Conservation (phyloP, 352 stramenopile species). For the Aphanomyces euteiches region DNA sequence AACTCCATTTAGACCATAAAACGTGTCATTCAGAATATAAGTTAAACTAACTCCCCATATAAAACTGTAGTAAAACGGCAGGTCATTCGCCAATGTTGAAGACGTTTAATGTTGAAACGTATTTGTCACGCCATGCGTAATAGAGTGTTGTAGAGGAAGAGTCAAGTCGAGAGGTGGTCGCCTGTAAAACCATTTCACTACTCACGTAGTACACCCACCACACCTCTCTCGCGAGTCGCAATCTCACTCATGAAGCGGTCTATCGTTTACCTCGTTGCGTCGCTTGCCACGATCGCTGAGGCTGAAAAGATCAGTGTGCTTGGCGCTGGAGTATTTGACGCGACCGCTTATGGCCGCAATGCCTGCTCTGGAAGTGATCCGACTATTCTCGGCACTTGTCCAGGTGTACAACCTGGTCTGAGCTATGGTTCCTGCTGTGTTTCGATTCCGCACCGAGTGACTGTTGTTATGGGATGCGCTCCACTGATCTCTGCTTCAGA, state of each 20-base stretch:
- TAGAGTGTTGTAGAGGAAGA: constrained; percentile 1
- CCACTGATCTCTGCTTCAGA: constrained; percentile 5
- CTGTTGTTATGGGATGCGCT: constrained; percentile 26
- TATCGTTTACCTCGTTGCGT: not conserved
- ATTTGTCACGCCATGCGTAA: not conserved
- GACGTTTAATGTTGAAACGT: too few species aligned
- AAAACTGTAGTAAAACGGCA: too few species aligned
- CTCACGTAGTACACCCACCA: not conserved
- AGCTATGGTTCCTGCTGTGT: constrained; percentile 24
- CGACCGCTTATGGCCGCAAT: too few species aligned
- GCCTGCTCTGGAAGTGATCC: too few species aligned
- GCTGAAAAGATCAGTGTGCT: not conserved
- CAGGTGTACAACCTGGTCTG: not conserved
- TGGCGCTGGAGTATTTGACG: too few species aligned
- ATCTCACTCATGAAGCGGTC: not conserved
- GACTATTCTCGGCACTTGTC: not conserved
- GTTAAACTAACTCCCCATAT: too few species aligned
- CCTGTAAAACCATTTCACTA: constrained; percentile 13
- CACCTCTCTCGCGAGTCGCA: not conserved
- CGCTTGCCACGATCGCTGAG: not conserved
- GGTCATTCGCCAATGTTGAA: too few species aligned
- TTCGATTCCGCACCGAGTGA: not conserved
- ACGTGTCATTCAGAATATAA: too few species aligned
- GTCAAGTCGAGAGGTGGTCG: not conserved
- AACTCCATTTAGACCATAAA: too few species aligned